phyloP scores from a whole-genome alignment of 495 filamentous ascomycete genomes.

The Hypoxylon lienhwacheense region DNA sequence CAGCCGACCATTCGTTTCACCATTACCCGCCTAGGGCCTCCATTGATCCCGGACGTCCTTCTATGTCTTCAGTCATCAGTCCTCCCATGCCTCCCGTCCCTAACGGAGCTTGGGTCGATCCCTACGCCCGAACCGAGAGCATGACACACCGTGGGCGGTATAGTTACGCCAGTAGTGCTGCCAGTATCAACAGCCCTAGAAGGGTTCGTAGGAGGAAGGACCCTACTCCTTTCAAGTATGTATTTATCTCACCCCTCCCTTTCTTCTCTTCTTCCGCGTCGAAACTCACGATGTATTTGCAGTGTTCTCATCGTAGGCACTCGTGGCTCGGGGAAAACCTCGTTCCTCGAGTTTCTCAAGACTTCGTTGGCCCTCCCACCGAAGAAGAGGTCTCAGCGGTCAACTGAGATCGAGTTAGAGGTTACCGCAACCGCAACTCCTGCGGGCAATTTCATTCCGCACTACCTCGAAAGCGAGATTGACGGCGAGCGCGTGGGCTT shows the following conservation, averaged over 20 bases:
- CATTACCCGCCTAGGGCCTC: slow-evolving; percentile 35
- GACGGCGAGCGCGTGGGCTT: slow-evolving; percentile 89
- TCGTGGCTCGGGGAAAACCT: slow-evolving; percentile 89
- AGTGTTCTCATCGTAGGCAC: slow-evolving; percentile 92
- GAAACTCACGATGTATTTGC: slow-evolving; percentile 16
- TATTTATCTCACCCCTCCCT: slow-evolving; percentile 30
- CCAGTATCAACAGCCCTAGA: slow-evolving; percentile 91
- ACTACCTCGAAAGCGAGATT: slow-evolving; percentile 93
- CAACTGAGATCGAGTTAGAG: slow-evolving; percentile 53
- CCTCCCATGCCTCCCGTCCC: slow-evolving; percentile 56
- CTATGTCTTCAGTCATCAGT: slow-evolving; percentile 47
- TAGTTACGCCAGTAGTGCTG: slow-evolving; percentile 91
- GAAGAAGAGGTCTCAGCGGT: slow-evolving; percentile 65
- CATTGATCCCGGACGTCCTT: slow-evolving; percentile 45
- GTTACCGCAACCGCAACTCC: slow-evolving; percentile 52
- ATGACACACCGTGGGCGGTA: slow-evolving; percentile 97
- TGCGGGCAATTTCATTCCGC: slow-evolving; percentile 70
- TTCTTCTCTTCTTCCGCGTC: not conserved
- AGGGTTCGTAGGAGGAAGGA: slow-evolving; percentile 93
- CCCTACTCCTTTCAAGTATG: slow-evolving; percentile 97
- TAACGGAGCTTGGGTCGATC: slow-evolving; percentile 62
- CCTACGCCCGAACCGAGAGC: slow-evolving; percentile 82
- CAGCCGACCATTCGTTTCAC: slow-evolving; percentile 45
- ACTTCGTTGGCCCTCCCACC: slow-evolving; percentile 76
- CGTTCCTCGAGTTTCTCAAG: slow-evolving; percentile 93